Evolutionary conservation across 73 alveolate species (phyloP), one percentile per base, ranked within the genome.

Genomic region (Symbiodinium pilosum): DNA sequence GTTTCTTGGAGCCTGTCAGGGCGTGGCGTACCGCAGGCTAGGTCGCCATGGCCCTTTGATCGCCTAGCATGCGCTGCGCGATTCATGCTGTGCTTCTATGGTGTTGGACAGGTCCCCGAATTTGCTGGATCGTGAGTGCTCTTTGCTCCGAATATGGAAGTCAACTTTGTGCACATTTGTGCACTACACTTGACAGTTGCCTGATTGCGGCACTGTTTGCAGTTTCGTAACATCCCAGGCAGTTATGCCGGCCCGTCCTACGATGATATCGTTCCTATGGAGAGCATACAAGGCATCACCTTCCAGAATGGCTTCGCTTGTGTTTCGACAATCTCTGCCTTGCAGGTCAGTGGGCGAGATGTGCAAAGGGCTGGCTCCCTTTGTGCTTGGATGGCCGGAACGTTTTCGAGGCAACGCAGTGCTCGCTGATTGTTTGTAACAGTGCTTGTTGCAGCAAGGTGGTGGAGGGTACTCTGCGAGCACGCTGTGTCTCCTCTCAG

Each of bases 311-410:
- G 30, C 7, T 30, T 5, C 73, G 26, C 32, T 20, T 64, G 81
- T 28, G 38, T n/a, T 26, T 64, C 16, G 20, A 64, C 12, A 4
- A 38, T 24, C 81, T 64, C 3, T 24, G 81, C 81, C 30, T 64
- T 81, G 30, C 86, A 88, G 95, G 95, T 40, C 86, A 59, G 38
- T 88, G 95, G 95, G 34, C 73, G 16, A 85, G 86, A 68, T 59
- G 86, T 36, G 51, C 81, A 36, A 75, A 88, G 16, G 95, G 95
- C 36, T 88, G 95, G 95, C 95, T 88, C 34, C 95, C 95, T 8
- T 30, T 56, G 86, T 26, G 81, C 20, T 30, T 88, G 39, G 26
- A 38, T 38, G 87, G 86, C 73, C 68, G n/a, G 26, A 54, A 36
- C 18, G 95, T 88, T 43, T 40, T 88, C 47, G 86, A 88, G 86